A percentile compares a stretch with the other conserved stretches of the same genome.
These are phyloP conservation scores for Auricularia sp. DNA, from an alignment of 768 basidiomycete species.

Conservation along the genomic window DNA sequence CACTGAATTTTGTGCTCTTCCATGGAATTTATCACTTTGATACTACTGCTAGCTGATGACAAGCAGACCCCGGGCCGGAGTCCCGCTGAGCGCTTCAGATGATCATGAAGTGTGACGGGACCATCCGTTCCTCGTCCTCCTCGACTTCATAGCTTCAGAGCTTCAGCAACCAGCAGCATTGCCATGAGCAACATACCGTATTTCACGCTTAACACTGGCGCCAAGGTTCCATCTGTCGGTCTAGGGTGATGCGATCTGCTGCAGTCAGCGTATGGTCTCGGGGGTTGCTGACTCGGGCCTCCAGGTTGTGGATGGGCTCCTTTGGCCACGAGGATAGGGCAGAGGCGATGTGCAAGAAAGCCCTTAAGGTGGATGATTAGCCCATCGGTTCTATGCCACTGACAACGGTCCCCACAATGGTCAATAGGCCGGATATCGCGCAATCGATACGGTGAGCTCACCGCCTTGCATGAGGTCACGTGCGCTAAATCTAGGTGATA, in stretches of 20 bases:
- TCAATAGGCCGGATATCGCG: constrained; percentile 36
- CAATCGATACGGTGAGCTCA: constrained; percentile 28
- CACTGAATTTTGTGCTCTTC: too few relatives aligned
- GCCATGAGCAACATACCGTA: constrained; percentile 9
- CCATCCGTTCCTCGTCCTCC: too few relatives aligned
- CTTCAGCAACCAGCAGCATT: too few relatives aligned
- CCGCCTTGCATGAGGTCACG: not conserved
- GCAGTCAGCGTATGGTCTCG: constrained; percentile 13
- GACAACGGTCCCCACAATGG: constrained; percentile 12
- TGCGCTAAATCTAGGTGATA: not conserved
- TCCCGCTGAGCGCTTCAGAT: too few relatives aligned
- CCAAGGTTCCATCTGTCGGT: constrained; percentile 33
- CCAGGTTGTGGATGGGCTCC: constrained; percentile 31
- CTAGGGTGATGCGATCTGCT: constrained; percentile 9
- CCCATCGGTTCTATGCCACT: not conserved
- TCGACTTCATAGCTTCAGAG: too few relatives aligned
- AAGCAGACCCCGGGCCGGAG: too few relatives aligned
- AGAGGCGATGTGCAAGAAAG: constrained; percentile 25
- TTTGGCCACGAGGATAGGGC: constrained; percentile 30
- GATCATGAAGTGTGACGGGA: too few relatives aligned
- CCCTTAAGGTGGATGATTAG: constrained; percentile 21
- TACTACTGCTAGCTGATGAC: too few relatives aligned
- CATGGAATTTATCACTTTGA: too few relatives aligned
- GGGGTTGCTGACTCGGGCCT: constrained; percentile 5
- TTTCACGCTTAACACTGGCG: constrained; percentile 34